Evolutionary conservation across 78 protist genomes (phyloP), one percentile per base, ranked within the genome.

Genomic region (Dictyostelium firmibasis): DNA sequence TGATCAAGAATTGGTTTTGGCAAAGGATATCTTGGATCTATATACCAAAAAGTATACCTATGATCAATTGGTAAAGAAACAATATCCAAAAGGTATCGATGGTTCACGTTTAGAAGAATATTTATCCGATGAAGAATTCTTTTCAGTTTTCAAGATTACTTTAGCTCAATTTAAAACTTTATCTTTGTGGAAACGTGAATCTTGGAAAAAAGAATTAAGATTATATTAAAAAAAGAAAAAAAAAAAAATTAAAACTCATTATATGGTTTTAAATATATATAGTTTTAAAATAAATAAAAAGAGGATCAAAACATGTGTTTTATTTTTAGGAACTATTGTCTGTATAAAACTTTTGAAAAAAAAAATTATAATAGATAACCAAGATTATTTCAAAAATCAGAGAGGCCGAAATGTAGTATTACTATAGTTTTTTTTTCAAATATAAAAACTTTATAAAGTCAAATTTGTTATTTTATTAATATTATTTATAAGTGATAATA

Each of bases 11-110:
- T 53, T 84, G 7, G 33, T 27, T 11, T 36, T n/a, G 0, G 95
- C 87, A 11, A 44, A 41, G 13, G 97, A 78, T 14, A 50, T 95
- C 5, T 41, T 95, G 18, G 81, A 79, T 14, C 84, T 91, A 2
- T 95, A 95, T 57, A 88, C 88, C 18, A 83, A 92, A 70, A 81
- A 75, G 78, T 95, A 95, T 36, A 67, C 97, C 0, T 91, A 89
- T 74, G 97, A 95, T 25, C 95, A 95, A 9, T 47, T 95, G 4
- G 50, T 91, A 29, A 85, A 86, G 92, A 88, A 91, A 25, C 23
- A 69, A 25, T 95, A 78, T 81, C 97, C 97, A 78, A 95, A 95
- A 82, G 97, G 97, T 47, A 62, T 95, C 9, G 97, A 95, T 92
- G 89, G 86, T 50, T 67, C 92, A 3, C 50, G 84, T 11, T 25